Conservation (phyloP, 768 basidiomycete genomes). For the Lentinus tigrinus region DNA sequence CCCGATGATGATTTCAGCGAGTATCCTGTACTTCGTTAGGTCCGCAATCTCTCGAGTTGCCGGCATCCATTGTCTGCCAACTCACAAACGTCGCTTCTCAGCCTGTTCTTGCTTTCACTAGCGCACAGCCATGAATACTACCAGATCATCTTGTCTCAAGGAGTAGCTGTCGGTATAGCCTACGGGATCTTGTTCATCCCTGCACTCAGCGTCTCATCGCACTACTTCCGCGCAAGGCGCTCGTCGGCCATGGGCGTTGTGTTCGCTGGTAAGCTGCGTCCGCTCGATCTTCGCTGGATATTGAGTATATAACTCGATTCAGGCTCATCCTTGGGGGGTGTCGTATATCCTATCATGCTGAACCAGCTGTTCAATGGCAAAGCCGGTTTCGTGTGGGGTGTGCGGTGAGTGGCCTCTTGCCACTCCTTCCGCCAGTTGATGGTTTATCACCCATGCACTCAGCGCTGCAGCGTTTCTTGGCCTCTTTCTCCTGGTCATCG, state of each 20-base stretch:
- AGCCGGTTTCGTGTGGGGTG: constrained; percentile 42
- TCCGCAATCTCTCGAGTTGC: constrained; percentile 4
- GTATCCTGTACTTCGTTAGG: constrained; percentile 22
- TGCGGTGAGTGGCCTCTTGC: constrained; percentile 19
- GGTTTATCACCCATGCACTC: no score
- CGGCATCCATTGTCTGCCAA: neutral
- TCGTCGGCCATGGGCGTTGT: constrained; percentile 37
- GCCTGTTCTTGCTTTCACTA: constrained; percentile 46
- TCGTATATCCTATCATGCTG: constrained; percentile 35
- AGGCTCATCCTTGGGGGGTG: constrained; percentile 33
- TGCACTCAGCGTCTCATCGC: constrained; percentile 42
- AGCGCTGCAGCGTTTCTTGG: constrained; percentile 21
- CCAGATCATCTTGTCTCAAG: constrained; percentile 52
- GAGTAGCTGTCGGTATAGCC: constrained; percentile 50
- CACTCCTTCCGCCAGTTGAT: no score
- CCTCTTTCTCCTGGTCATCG: constrained; percentile 16
- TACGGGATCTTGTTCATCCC: constrained; percentile 47
- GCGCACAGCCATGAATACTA: constrained; percentile 39
- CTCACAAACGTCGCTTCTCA: constrained; percentile 11
- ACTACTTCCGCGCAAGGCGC: constrained; percentile 42
- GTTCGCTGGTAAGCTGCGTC: constrained; percentile 18
- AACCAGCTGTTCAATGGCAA: constrained; percentile 29
- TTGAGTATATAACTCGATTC: neutral
- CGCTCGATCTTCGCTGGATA: neutral
- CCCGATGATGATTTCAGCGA: constrained; percentile 26